Percentiles rank a stretch among this genome's conserved stretches.
Conservation (phyloP, 2,329 filamentous ascomycete species). For the Fusarium udum region DNA sequence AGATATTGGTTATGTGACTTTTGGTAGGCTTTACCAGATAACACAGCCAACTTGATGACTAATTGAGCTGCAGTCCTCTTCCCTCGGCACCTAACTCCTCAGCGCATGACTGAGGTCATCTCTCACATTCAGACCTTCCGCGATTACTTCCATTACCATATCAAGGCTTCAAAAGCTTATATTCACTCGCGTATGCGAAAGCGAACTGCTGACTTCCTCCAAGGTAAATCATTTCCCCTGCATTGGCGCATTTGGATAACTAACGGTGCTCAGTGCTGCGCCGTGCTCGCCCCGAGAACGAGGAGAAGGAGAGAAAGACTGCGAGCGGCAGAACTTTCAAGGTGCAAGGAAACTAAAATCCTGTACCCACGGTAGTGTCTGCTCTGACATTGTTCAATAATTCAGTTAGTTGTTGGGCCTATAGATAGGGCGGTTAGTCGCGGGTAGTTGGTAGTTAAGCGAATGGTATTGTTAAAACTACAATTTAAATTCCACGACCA, state of each 20-base stretch:
- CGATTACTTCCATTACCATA: conserved; percentile 99
- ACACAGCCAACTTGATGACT: conserved; percentile 18
- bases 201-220: conserved; percentile 96
- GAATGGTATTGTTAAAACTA: conserved; percentile 38
- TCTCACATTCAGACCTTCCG: conserved; percentile 99
- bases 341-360: conserved; percentile 52
- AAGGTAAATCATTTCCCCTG: conserved; percentile 72
- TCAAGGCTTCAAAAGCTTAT: conserved; percentile 99
- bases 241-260: conserved; percentile 34
- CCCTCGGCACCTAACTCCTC: conserved; percentile 89
- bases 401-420: neutral
- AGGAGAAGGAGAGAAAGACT: conserved; percentile 98
- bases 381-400: conserved; percentile 16
- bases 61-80: conserved; percentile 76
- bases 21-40: conserved; percentile 68
- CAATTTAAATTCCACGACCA: conserved; percentile 11
- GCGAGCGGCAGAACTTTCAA: conserved; percentile 94
- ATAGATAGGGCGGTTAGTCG: conserved; percentile 14
- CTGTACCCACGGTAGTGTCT: conserved; percentile 15
- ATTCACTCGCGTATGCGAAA: conserved; percentile 98
- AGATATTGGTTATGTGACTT: conserved; percentile 97
- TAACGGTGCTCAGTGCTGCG: conserved; percentile 76
- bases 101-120: conserved; percentile 93
- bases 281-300: conserved; percentile 91
- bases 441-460: conserved; percentile 33